Evolutionary conservation across 805 yeast species (phyloP).

Genomic region (Zygoascus ofunaensis): DNA sequence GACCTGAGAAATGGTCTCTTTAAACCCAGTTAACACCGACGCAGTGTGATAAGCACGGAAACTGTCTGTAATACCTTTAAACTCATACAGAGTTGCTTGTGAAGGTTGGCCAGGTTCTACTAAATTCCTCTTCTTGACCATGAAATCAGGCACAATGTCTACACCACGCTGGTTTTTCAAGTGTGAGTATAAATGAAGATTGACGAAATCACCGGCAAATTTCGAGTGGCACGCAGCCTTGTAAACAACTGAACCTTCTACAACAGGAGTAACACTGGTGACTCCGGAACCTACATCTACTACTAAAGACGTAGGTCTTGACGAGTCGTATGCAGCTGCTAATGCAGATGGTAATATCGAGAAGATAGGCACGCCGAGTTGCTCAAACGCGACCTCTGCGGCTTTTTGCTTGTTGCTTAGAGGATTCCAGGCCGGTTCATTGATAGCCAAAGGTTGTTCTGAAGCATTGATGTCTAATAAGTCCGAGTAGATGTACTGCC

Average conservation of each 20-base stretch:
- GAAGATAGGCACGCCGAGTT: slow-evolving; percentile 64
- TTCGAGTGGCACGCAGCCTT: slow-evolving; percentile 30
- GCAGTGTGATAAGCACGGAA: slow-evolving; percentile 32
- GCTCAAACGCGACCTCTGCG: slow-evolving; percentile 67
- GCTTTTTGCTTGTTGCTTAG: slow-evolving; percentile 46
- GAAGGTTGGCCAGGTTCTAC: slow-evolving; percentile 31
- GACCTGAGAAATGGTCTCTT: slow-evolving; percentile 33
- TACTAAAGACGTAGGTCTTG: slow-evolving; percentile 68
- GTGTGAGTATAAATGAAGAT: slow-evolving; percentile 49
- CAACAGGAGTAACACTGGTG: slow-evolving; percentile 43
- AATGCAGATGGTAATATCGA: slow-evolving; percentile 69
- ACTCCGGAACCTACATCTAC: slow-evolving; percentile 70
- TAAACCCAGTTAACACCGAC: slow-evolving; percentile 39
- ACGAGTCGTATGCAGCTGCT: slow-evolving; percentile 42
- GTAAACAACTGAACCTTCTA: slow-evolving; percentile 50
- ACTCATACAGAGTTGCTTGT: slow-evolving; percentile 14
- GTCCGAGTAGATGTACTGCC: slow-evolving; percentile 54
- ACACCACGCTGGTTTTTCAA: slow-evolving; percentile 31
- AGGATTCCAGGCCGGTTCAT: slow-evolving; percentile 66
- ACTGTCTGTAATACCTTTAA: slow-evolving; percentile 32
- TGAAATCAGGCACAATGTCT: slow-evolving; percentile 27
- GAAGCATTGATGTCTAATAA: slow-evolving; percentile 41
- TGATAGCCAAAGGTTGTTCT: slow-evolving; percentile 56
- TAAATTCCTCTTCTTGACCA: slow-evolving; percentile 29
- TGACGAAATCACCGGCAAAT: slow-evolving; percentile 74